phyloP scores from a whole-genome alignment of 495 filamentous ascomycete genomes.

The Xylaria flabelliformis region DNA sequence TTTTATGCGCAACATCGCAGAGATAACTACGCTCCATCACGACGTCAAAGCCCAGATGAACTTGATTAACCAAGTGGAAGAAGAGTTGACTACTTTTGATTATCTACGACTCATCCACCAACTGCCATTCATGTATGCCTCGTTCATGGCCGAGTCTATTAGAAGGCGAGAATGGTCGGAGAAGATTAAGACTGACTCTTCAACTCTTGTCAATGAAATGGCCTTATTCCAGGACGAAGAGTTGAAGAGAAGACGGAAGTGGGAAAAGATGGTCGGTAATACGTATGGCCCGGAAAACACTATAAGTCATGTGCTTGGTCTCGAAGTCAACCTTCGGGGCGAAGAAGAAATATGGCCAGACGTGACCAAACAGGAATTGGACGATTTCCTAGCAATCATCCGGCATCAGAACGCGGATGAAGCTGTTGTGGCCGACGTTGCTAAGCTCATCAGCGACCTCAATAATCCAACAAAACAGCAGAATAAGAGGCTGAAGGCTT shows the following conservation, averaged over 20 bases:
- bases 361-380: conserved; percentile 66
- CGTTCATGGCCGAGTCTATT: conserved; percentile 82
- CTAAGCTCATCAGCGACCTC: conserved; percentile 66
- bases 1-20: conserved; percentile 80
- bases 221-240: conserved; percentile 90
- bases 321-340: conserved; percentile 85
- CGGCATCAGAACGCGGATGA: conserved; percentile 58
- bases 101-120: conserved; percentile 75
- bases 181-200: conserved; percentile 84
- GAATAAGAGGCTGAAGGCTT: conserved; percentile 81
- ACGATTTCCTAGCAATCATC: conserved; percentile 67
- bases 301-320: conserved; percentile 66
- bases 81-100: conserved; percentile 75
- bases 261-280: conserved; percentile 81
- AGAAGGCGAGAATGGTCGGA: conserved; percentile 88
- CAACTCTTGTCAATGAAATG: conserved; percentile 88
- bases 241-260: conserved; percentile 82
- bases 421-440: conserved; percentile 56
- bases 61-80: conserved; percentile 70
- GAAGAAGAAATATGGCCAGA: conserved; percentile 81
- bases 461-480: conserved; percentile 75
- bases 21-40: conserved; percentile 74
- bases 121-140: conserved; percentile 87
- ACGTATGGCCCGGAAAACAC: conserved; percentile 50
- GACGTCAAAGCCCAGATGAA: conserved; percentile 73